phyloP scores from a whole-genome alignment of 768 basidiomycete genomes.

The Panus rudis region DNA sequence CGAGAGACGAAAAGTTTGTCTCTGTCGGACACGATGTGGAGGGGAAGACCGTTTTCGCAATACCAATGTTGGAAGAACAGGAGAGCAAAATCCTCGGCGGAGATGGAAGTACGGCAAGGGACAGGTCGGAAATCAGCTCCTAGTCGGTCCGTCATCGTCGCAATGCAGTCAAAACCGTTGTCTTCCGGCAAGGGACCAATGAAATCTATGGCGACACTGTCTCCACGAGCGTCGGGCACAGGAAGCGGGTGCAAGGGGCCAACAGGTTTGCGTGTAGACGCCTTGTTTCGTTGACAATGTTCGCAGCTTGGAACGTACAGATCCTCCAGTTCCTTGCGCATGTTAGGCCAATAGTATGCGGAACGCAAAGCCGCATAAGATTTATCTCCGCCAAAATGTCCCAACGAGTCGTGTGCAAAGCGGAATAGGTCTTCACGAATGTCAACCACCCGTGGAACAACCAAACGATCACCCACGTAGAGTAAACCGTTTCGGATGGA shows the following conservation, averaged over 20 bases:
- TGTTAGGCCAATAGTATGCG: slow-evolving; percentile 20
- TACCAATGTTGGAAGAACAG: slow-evolving; percentile 24
- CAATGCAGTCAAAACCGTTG: slow-evolving; percentile 18
- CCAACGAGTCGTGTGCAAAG: slow-evolving; percentile 12
- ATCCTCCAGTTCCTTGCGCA: slow-evolving; percentile 23
- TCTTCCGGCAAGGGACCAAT: slow-evolving; percentile 19
- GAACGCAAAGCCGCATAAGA: slow-evolving; percentile 7
- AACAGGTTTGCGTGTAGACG: slow-evolving; percentile 12
- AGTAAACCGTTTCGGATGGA: slow-evolving; percentile 10
- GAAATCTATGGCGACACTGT: slow-evolving; percentile 20
- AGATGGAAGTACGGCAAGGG: slow-evolving; percentile 1
- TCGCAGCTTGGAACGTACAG: slow-evolving; percentile 27
- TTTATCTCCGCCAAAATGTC: slow-evolving; percentile 17
- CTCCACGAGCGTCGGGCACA: slow-evolving; percentile 11
- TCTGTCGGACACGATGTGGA: slow-evolving; percentile 21
- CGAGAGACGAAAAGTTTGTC: slow-evolving; percentile 25
- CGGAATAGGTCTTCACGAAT: slow-evolving; percentile 10
- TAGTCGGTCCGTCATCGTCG: slow-evolving; percentile 16
- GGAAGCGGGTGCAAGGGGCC: slow-evolving; percentile 18
- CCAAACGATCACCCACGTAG: slow-evolving; percentile 6
- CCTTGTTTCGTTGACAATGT: slow-evolving; percentile 29
- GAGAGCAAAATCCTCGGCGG: slow-evolving; percentile 11
- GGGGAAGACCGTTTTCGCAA: slow-evolving; percentile 16
- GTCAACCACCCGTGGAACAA: slow-evolving; percentile 1
- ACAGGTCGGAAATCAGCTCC: slow-evolving; percentile 11